Conservation (phyloP, 2,329 filamentous ascomycete species). For the Colletotrichum higginsianum region DNA sequence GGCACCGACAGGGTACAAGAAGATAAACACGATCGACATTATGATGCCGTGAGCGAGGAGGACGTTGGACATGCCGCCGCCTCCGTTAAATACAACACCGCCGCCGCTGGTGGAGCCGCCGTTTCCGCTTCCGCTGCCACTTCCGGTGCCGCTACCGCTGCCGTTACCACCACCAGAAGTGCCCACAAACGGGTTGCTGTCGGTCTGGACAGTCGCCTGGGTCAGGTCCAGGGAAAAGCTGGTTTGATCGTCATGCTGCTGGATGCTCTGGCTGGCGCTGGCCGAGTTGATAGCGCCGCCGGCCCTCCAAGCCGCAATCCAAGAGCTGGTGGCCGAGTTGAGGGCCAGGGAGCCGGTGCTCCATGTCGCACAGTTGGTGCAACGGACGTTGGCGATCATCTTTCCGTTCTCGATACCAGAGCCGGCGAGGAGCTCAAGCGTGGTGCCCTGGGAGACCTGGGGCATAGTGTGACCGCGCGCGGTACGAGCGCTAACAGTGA, state of each 20-base stretch:
- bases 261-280: constrained; percentile 57
- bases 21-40: constrained; percentile 72
- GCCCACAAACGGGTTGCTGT: constrained; percentile 66
- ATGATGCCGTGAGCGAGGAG: constrained; percentile 69
- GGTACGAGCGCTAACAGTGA: constrained; percentile 72
- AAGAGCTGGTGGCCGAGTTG: constrained; percentile 56
- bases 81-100: constrained; percentile 42
- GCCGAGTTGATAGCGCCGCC: constrained; percentile 63
- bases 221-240: constrained; percentile 65
- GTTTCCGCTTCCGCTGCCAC: constrained; percentile 34
- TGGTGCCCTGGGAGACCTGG: constrained; percentile 56
- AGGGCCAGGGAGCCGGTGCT: constrained; percentile 59
- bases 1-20: constrained; percentile 73
- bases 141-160: constrained; percentile 38
- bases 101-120: constrained; percentile 42
- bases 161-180: constrained; percentile 36
- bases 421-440: constrained; percentile 69
- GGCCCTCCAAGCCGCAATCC: constrained; percentile 70
- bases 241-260: constrained; percentile 61
- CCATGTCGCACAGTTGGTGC: constrained; percentile 68
- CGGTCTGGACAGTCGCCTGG: constrained; percentile 60
- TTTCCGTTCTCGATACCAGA: constrained; percentile 67
- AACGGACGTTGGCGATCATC: constrained; percentile 74
- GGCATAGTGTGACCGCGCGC: constrained; percentile 66
- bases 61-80: constrained; percentile 45